Conservation (phyloP, 2,329 filamentous ascomycete species). For the Epichloe hybrida region DNA sequence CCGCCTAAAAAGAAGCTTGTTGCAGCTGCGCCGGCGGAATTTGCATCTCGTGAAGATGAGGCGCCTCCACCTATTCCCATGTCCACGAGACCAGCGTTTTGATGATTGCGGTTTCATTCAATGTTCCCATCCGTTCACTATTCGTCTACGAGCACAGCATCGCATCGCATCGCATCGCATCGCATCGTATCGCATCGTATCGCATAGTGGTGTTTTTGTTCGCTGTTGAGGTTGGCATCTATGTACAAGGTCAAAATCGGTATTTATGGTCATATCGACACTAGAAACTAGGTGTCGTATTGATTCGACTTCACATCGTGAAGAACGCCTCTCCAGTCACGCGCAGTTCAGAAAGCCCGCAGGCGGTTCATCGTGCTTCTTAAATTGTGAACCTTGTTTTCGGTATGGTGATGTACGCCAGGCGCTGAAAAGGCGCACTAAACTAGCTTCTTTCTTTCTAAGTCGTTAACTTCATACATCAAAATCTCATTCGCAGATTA, state of each 20-base stretch:
- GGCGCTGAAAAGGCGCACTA: slow-evolving; percentile 3
- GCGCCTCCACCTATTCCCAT: slow-evolving; percentile 39
- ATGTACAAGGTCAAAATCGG: background rate
- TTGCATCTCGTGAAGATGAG: slow-evolving; percentile 14
- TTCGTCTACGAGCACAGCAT: background rate
- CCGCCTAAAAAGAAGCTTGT: slow-evolving; percentile 41
- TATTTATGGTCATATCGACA: background rate
- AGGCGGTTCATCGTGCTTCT: background rate
- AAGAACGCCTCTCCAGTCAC: background rate
- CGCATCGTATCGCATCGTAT: background rate
- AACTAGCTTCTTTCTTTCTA: slow-evolving; percentile 3
- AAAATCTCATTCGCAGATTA: slow-evolving; percentile 2
- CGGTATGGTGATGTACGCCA: slow-evolving; percentile 6
- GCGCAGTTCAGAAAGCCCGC: too few species aligned
- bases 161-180: background rate
- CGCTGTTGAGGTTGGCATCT: background rate
- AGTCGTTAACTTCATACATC: slow-evolving; percentile 5
- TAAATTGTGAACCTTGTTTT: slow-evolving; percentile 7
- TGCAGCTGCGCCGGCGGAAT: slow-evolving; percentile 9
- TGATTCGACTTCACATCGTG: too few species aligned
- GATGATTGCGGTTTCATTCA: background rate
- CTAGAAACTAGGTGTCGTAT: too few species aligned
- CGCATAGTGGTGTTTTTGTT: background rate
- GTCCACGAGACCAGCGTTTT: slow-evolving; percentile 36
- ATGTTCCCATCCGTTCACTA: background rate